Evolutionary conservation across 768 basidiomycete species (phyloP).

Genomic region (Hypholoma fasciculare): DNA sequence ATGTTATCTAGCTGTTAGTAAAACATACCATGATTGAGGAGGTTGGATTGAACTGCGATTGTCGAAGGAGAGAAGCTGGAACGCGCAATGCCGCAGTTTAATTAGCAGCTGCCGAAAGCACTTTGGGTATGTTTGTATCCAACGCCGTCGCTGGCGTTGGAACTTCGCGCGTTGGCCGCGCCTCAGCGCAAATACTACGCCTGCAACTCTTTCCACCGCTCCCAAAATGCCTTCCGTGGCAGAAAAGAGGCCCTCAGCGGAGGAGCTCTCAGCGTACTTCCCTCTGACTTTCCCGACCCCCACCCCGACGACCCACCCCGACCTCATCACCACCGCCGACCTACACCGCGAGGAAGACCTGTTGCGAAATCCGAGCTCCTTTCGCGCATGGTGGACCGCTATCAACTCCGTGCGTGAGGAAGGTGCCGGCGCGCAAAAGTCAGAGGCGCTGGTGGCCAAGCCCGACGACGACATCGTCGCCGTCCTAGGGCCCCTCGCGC

Average conservation of each 20-base stretch:
- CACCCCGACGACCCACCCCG: constrained; percentile 73
- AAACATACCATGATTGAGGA: background rate
- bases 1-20: constrained; percentile 4
- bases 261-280: constrained; percentile 57
- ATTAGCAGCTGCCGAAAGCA: background rate
- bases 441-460: constrained; percentile 40
- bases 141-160: constrained; percentile 3
- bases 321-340: constrained; percentile 74
- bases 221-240: constrained; percentile 57
- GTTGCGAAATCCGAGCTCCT: constrained; percentile 85
- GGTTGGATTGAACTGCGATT: background rate
- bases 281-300: constrained; percentile 88
- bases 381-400: constrained; percentile 91
- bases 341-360: constrained; percentile 93
- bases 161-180: background rate
- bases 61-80: background rate
- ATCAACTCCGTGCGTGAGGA: constrained; percentile 75
- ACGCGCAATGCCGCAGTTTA: background rate
- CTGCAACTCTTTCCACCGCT: too few species aligned
- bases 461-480: constrained; percentile 48
- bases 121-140: constrained; percentile 9
- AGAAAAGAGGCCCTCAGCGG: constrained; percentile 44
- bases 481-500: constrained; percentile 80
- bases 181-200: background rate
- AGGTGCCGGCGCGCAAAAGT: constrained; percentile 55